phyloP scores from a whole-genome alignment of 2,329 filamentous ascomycete species.

The Sporothrix protearum region DNA sequence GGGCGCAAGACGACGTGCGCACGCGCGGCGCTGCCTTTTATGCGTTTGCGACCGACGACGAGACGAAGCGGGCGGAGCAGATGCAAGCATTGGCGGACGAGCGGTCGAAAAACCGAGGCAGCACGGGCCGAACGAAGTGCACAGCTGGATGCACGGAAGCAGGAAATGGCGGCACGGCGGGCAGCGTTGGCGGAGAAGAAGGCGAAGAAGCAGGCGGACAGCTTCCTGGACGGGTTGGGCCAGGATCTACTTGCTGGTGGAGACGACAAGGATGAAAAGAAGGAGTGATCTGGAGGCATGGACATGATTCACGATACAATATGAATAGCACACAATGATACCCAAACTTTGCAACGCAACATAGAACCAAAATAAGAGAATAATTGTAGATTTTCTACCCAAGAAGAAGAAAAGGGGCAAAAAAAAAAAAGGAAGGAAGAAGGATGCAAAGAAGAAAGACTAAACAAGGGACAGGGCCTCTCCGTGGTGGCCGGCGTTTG shows the following conservation, averaged over 20 bases:
- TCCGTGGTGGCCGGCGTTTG: not conserved
- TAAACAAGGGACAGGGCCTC: not conserved
- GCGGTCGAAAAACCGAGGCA: conserved; percentile 64
- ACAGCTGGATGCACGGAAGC: conserved; percentile 58
- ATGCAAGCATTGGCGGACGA: conserved; percentile 71
- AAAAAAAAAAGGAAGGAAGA: not conserved
- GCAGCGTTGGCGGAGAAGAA: conserved; percentile 51
- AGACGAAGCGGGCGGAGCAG: conserved; percentile 61
- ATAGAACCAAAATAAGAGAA: not conserved
- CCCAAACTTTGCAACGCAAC: not conserved
- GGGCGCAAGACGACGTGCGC: conserved; percentile 76
- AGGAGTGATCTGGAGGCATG: not conserved
- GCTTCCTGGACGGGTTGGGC: conserved; percentile 38
- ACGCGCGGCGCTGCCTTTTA: conserved; percentile 90
- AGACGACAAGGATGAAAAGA: not conserved
- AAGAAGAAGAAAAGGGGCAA: not conserved
- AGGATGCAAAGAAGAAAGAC: not conserved
- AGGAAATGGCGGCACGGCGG: conserved; percentile 61
- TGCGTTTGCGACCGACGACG: conserved; percentile 78
- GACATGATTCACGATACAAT: not conserved
- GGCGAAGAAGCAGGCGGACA: conserved; percentile 38
- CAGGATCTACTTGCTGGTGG: conserved; percentile 11
- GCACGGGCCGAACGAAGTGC: conserved; percentile 56
- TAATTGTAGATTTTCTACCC: not conserved
- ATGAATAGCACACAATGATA: not conserved